Evolutionary conservation across 2,329 filamentous ascomycete genomes (phyloP), one percentile per base, ranked within the genome.

Genomic region (Sphaerostilbella broomeana): DNA sequence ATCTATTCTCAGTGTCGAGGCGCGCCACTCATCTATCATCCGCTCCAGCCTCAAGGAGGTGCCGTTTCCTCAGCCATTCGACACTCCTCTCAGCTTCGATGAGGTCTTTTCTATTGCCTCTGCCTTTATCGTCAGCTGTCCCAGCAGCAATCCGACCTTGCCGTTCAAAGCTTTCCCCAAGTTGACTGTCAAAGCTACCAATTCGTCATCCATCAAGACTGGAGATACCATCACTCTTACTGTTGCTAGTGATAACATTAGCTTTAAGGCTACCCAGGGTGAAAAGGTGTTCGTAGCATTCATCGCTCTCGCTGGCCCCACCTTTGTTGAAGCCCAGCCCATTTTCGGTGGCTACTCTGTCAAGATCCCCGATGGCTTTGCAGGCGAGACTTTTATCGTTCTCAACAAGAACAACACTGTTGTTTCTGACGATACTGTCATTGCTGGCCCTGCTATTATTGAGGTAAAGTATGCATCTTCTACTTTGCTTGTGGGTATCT

Each of bases 41-140:
- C 75, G 79, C 37, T 58, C 63, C 20, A 61, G 62, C 8, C 59
- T 70, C 13, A 58, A 63, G 34, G 54, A 75, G 50, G 57, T 58
- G 4, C 75, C 78, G 2, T 79, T 77, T 51, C 63, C 79, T 1
- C 68, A 75, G 47, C 60, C 78, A 6, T 80, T 79, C 47, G 79
- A 82, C 47, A 67, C 70, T 17, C 75, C 78, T 0, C 65, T 83
- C 25, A 59, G 61, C 47, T 67, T 73, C 52, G 70, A 79, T 56
- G 61, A 72, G 50, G 77, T 84, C 33, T 81, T 70, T 65, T 78
- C 77, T 3, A 69, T 84, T n/a, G 79, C 79, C 1, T 68, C 76
- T 0, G 63, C 66, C 39, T 83, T 83, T 60, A 79, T 84, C 56
- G 65, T 58, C 4, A 58, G 61, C 2, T 83, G 78, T 58, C 76